Evolutionary conservation across 2,329 filamentous ascomycete genomes (phyloP), one percentile per base, ranked within the genome.

Genomic region (Ambrosiella beaveri): DNA sequence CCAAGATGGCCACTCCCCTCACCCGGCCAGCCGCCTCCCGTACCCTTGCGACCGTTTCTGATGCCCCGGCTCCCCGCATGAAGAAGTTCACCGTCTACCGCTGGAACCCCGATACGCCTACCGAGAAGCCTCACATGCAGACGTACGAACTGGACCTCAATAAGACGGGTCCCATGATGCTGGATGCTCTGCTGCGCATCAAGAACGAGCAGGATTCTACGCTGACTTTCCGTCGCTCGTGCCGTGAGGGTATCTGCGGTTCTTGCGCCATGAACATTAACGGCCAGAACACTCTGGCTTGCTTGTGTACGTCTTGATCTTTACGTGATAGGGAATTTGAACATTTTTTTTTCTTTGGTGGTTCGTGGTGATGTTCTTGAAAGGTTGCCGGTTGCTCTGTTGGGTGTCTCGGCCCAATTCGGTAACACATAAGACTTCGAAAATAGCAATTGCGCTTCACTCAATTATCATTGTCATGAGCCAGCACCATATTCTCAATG

Each of bases 221-320:
- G 51, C 74, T 98, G 67, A 97, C 93, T 57, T 98, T 98, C 79
- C 82, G 93, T 70, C 76, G 93, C 71, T 94, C 87, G 72, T 98
- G 93, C 76, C 80, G 93, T 74, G 93, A 98, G 80, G 93, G 93
- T 65, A 98, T 98, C 68, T 98, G 93, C 70, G 93, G 93, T 65
- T 95, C 88, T 73, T 98, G 93, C 71, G 93, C 93, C 64, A 98
- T 98, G 93, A 98, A 98, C 79, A 97, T 98, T 71, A 94, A 97
- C 71, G 93, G 93, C 71, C 86, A 94, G 68, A 98, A 98, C 77
- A 98, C 93, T 59, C 75, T 98, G 67, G 93, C 93, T 65, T 98
- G 93, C 74, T 76, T 98, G 69, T 98, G 93, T 95, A 87, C 66
- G 86, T 82, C 41, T 40, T 40, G 15, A 12, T 38, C 27, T 13